Evolutionary conservation across 768 basidiomycete species (phyloP).

Genomic region (Mrakia blollopis): DNA sequence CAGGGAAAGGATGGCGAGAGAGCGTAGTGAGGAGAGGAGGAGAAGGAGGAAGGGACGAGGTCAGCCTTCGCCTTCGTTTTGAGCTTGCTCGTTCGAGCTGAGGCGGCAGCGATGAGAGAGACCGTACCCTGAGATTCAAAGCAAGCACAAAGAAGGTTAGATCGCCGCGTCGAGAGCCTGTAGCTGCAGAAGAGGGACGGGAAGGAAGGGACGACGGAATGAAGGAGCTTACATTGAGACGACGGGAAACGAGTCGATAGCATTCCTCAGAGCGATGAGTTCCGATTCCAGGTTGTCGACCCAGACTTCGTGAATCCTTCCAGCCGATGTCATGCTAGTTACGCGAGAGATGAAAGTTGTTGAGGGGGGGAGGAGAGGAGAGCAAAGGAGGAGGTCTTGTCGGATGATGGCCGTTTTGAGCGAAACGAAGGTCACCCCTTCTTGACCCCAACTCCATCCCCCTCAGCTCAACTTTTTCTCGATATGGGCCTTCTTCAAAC

Average conservation of each 20-base stretch:
- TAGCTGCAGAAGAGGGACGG: neutral
- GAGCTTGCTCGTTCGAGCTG: neutral
- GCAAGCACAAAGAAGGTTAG: neutral
- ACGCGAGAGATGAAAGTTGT: neutral
- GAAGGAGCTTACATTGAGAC: conserved; percentile 69
- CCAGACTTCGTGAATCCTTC: conserved; percentile 86
- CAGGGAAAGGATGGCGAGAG: conserved; percentile 34
- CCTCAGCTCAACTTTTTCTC: neutral
- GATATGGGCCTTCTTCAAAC: neutral
- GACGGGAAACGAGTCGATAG: conserved; percentile 86
- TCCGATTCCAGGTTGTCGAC: conserved; percentile 84
- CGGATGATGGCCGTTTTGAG: conserved; percentile 13
- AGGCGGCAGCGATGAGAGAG: neutral
- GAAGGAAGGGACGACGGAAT: neutral
- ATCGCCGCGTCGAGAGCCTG: neutral
- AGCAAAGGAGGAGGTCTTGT: neutral
- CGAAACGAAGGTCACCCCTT: neutral
- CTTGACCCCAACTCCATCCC: neutral
- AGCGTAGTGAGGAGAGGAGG: conserved; percentile 28
- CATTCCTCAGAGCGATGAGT: conserved; percentile 77
- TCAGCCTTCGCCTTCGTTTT: neutral
- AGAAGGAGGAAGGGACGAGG: conserved; percentile 2
- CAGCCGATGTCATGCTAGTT: conserved; percentile 19
- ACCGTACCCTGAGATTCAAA: neutral
- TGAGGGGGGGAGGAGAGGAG: neutral